These are phyloP conservation scores for Paspalum notatum DNA, from an alignment of 176 grass and related monocot species.

Conservation along the genomic window DNA sequence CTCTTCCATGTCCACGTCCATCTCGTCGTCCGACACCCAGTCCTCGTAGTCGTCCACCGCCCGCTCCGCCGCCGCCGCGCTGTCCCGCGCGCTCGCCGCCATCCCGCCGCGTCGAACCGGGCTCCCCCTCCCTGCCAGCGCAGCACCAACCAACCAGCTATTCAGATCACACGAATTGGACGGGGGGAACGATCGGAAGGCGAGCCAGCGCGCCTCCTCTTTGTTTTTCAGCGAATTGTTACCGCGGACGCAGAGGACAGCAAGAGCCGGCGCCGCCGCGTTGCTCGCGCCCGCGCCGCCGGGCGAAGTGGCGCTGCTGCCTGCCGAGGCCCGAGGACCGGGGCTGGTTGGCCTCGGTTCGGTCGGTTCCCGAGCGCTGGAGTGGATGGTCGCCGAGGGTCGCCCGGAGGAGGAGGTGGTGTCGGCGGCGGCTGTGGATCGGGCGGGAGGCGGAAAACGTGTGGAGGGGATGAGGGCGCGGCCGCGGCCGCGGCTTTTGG, in stretches of 20 bases:
- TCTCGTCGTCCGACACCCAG: conserved; percentile 47
- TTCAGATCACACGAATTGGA: conserved; percentile 31
- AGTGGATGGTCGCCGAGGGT: too few relatives aligned
- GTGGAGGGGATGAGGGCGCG: conserved; percentile 38
- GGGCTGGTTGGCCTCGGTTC: background rate
- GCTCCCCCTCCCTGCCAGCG: conserved; percentile 30
- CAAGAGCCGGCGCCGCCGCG: background rate
- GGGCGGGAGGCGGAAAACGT: conserved; percentile 45
- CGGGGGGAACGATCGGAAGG: background rate
- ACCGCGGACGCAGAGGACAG: background rate
- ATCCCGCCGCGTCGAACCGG: conserved; percentile 16
- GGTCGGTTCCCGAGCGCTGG: background rate
- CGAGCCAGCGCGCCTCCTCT: background rate
- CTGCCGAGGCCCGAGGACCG: background rate
- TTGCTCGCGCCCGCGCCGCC: background rate
- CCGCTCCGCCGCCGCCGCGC: background rate
- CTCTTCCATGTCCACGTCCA: conserved; percentile 44
- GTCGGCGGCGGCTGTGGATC: conserved; percentile 36
- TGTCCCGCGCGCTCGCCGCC: conserved; percentile 38
- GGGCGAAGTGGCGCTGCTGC: background rate
- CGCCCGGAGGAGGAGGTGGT: background rate
- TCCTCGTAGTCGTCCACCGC: conserved; percentile 28
- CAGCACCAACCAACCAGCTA: conserved; percentile 8
- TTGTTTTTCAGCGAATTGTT: background rate
- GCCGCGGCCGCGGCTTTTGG: conserved; percentile 22